These are phyloP conservation scores for Alternaria metachromatica DNA, from an alignment of 2,329 filamentous ascomycete species.

Conservation along the genomic window DNA sequence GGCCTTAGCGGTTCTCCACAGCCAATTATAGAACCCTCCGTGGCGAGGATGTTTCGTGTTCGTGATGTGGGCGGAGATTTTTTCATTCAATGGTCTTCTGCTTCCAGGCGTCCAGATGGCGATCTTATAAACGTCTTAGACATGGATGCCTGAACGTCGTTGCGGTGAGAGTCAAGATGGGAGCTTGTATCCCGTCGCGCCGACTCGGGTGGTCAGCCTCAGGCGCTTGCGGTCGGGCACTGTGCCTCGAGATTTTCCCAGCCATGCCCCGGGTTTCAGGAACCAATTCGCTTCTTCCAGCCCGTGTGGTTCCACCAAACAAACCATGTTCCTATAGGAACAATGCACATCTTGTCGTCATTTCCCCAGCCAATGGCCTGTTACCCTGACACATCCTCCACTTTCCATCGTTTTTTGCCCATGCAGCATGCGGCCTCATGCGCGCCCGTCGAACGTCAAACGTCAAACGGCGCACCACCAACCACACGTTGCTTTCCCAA, in stretches of 20 bases:
- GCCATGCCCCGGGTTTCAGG: conserved; percentile 1
- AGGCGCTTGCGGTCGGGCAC: background rate
- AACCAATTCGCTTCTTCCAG: conserved; percentile 4
- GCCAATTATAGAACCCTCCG: conserved; percentile 21
- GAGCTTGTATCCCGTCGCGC: background rate
- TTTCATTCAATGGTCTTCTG: conserved; percentile 9
- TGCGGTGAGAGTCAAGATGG: background rate
- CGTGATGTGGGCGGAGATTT: conserved; percentile 11
- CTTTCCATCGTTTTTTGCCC: background rate
- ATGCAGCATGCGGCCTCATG: background rate
- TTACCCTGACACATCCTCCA: conserved; percentile 5
- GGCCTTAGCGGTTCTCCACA: conserved; percentile 9
- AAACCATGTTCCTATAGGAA: conserved; percentile 23
- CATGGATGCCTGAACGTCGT: background rate
- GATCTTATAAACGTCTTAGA: background rate
- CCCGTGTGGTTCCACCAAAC: conserved; percentile 13
- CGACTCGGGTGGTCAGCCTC: background rate
- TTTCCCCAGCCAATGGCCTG: conserved; percentile 4
- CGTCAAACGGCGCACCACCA: conserved; percentile 8
- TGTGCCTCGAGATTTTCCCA: background rate
- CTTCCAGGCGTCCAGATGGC: background rate
- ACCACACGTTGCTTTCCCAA: background rate
- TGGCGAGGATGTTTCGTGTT: conserved; percentile 10
- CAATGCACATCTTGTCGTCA: conserved; percentile 19
- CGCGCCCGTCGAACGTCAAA: conserved; percentile 2